Evolutionary conservation across 2,329 filamentous ascomycete species (phyloP), one percentile per base, ranked within the genome.

Genomic region (Scopulariopsis brevicaulis): DNA sequence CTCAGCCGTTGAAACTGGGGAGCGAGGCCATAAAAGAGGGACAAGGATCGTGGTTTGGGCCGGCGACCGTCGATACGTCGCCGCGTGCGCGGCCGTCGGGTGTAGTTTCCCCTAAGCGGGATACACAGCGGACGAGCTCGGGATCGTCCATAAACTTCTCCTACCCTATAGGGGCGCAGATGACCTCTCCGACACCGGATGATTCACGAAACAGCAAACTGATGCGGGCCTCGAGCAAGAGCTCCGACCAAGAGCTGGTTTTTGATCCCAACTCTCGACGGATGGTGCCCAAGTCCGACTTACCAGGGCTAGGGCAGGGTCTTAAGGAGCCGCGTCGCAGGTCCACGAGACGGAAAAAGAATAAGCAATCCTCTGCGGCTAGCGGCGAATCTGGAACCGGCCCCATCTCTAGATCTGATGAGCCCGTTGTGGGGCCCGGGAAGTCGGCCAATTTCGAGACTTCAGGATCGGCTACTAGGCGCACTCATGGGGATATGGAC

Each of bases 231-330:
- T 20, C 37, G 40, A 20, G 50, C 4, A 58, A 62, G 2, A 58
- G 61, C 6, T 66, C 73, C 50, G 71, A 76, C 50, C 65, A 77
- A 62, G 67, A 72, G 35, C 63, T 87, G 67, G 79, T 87, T 53
- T 84, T 84, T 64, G 83, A 86, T 62, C 75, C 82, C n/a, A 85
- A 86, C 63, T 84, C 84, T 18, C 76, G 83, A 62, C 79, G 83
- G 60, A 83, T 85, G 75, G 74, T 86, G 3, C 75, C 78, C 3
- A 76, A 70, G 34, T 59, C 58, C 12, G 51, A 59, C 37, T 54
- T 60, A 14, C 46, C 58, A 22, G 60, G 58, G 24, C 43, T 52
- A 12, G 53, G 51, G 32, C 34, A 55, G 15, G 20, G 15, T 20
- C 50, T 56, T 22, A 58, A 32, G 12, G 40, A 52, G 68, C 40